Evolutionary conservation across 257 asterid species (phyloP).

Genomic region (Plantago ovata): DNA sequence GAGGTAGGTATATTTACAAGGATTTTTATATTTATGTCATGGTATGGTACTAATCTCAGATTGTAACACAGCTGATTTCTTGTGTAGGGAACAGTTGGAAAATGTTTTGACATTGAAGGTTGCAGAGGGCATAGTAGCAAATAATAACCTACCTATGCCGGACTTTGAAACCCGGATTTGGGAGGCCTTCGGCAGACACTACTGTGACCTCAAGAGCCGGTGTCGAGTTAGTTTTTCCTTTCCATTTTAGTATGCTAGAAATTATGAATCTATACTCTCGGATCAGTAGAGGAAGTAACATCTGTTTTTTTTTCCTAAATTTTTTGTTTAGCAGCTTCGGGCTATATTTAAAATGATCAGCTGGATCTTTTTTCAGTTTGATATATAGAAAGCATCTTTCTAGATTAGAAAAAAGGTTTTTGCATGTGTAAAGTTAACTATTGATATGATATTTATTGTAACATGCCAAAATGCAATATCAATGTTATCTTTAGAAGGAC

Average conservation of each 20-base stretch:
- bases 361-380: no score
- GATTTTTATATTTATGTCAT: constrained; percentile 1
- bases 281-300: no score
- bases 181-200: constrained; percentile 37
- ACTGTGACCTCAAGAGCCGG: constrained; percentile 29
- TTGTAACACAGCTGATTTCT: background rate
- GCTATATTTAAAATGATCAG: no score
- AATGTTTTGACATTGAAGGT: constrained; percentile 34
- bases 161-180: constrained; percentile 54
- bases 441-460: no score
- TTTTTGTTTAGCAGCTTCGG: no score
- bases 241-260: background rate
- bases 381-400: no score
- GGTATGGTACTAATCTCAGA: constrained; percentile 5
- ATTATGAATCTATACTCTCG: background rate
- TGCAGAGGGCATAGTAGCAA: constrained; percentile 35
- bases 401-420: no score
- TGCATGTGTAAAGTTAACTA: no score
- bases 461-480: no score
- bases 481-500: no score
- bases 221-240: constrained; percentile 36
- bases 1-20: constrained; percentile 38
- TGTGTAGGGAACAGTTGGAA: constrained; percentile 52
- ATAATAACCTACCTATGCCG: constrained; percentile 42
- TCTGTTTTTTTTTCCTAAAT: no score